Percentiles rank a stretch among this genome's conserved stretches.
phyloP scores from a whole-genome alignment of 164 flowering plant genomes.

The Stephania yunnanensis region DNA sequence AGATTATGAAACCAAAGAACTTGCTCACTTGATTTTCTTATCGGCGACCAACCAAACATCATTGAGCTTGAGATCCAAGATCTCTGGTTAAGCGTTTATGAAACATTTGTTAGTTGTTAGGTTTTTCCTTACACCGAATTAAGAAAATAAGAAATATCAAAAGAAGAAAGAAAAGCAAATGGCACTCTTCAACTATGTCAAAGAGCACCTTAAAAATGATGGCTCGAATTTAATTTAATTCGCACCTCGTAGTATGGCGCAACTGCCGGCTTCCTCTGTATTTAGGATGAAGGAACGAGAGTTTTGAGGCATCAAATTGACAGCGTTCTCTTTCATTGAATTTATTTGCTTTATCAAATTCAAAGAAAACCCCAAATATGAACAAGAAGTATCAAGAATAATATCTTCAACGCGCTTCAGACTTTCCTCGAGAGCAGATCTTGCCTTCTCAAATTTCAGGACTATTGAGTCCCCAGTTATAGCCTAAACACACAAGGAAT shows the following conservation, averaged over 20 bases:
- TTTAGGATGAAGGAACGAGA: constrained; percentile 7
- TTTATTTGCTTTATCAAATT: not conserved
- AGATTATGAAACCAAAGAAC: constrained; percentile 44
- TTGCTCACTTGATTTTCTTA: constrained; percentile 25
- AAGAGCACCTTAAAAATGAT: not conserved
- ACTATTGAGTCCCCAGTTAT: no score
- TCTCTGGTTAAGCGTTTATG: constrained; percentile 11
- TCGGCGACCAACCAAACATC: constrained; percentile 19
- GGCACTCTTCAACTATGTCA: not conserved
- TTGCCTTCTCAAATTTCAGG: no score
- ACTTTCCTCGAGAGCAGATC: no score
- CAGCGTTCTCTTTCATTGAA: not conserved
- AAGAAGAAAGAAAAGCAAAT: not conserved
- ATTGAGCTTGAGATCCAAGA: constrained; percentile 12
- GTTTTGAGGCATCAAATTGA: constrained; percentile 2
- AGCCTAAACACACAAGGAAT: no score
- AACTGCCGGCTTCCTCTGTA: constrained; percentile 15
- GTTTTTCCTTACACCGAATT: not conserved
- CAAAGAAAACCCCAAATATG: not conserved
- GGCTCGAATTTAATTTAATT: not conserved
- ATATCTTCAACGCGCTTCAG: no score
- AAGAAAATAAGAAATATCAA: not conserved
- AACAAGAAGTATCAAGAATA: not conserved
- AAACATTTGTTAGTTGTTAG: not conserved
- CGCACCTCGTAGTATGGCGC: constrained; percentile 20